Base-by-base conservation (phyloP, 495 filamentous ascomycete genomes). In the Hypoxylon perforatum region DNA sequence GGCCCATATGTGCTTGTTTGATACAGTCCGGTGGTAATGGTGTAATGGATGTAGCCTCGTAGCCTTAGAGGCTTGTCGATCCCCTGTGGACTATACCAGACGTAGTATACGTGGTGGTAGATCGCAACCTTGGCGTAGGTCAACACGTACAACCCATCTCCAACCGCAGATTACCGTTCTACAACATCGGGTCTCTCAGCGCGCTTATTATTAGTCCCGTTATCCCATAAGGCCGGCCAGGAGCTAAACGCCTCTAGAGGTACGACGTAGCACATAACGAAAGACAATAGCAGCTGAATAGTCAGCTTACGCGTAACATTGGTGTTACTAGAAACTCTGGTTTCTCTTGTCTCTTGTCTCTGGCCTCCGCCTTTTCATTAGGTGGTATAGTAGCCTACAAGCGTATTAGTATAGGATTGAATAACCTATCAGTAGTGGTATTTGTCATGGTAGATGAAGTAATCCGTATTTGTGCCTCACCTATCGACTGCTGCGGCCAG, bases 251-350 rank as follows among this genome's bases (percentile, higher is more conserved):
- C 54, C 46, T 58, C 6, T 23, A 35, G 11, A 39, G 30, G 48
- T 58, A 59, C 55, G n/a, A 58, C 62, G 38, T 59, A 12, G 11
- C 36, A 47, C 28, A 41, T 14, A 53, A 17, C 30, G 22, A 41
- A 11, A 25, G 19, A 57, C 12, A 12, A 3, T 38, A 30, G 42
- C 28, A 28, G 46, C 41, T 48, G 41, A 51, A 49, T 50, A 35
- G 50, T 66, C 49, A 66, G 63, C 63, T 66, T 60, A 66, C 56
- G 44, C 56, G 41, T 41, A 48, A 47, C 48, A 22, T 54, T 36
- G 8, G 44, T 65, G 49, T 55, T 36, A 56, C 63, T 21, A 11
- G 5, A 8, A 4, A 9, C 30, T 33, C 25, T 1, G 8, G 3
- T 33, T 33, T 25, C 23, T 54, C 36, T 58, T 18, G 1, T 53